These are phyloP conservation scores for Endotrypanum monterogeii DNA, from an alignment of 208 protist species.

Conservation along the genomic window DNA sequence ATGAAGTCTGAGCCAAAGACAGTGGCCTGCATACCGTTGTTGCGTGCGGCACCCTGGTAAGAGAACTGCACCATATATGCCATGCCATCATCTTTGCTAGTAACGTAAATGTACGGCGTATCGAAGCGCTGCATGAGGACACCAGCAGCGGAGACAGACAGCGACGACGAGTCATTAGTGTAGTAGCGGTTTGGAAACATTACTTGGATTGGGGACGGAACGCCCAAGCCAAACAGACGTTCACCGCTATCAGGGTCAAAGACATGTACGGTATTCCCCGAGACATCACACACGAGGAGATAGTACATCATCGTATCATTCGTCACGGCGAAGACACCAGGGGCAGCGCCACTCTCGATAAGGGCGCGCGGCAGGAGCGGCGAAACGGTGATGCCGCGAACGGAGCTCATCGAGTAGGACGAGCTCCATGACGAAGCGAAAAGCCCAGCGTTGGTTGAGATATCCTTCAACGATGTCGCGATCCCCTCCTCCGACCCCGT, in stretches of 20 bases:
- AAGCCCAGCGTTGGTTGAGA: constrained; percentile 56
- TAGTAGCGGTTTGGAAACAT: constrained; percentile 66
- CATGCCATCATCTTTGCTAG: constrained; percentile 87
- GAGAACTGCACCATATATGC: constrained; percentile 78
- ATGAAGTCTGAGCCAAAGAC: constrained; percentile 33
- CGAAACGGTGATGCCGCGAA: constrained; percentile 82
- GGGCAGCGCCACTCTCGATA: constrained; percentile 55
- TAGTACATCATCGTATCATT: constrained; percentile 64
- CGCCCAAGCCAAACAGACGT: constrained; percentile 65
- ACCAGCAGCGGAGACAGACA: constrained; percentile 12
- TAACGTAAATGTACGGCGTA: constrained; percentile 83
- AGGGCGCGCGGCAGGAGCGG: constrained; percentile 68
- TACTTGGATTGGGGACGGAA: constrained; percentile 87
- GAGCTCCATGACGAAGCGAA: constrained; percentile 81
- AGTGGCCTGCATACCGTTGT: constrained; percentile 32
- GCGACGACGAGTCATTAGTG: constrained; percentile 6
- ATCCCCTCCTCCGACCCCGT: constrained; percentile 4
- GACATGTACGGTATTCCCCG: constrained; percentile 69
- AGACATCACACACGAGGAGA: constrained; percentile 80
- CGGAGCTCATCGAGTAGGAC: constrained; percentile 68
- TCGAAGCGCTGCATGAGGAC: constrained; percentile 39
- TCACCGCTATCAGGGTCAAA: constrained; percentile 74
- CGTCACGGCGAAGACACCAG: constrained; percentile 52
- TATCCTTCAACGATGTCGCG: constrained; percentile 15
- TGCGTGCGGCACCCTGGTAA: constrained; percentile 17